phyloP scores from a whole-genome alignment of 2,329 filamentous ascomycete genomes.

The Hortaea werneckii region DNA sequence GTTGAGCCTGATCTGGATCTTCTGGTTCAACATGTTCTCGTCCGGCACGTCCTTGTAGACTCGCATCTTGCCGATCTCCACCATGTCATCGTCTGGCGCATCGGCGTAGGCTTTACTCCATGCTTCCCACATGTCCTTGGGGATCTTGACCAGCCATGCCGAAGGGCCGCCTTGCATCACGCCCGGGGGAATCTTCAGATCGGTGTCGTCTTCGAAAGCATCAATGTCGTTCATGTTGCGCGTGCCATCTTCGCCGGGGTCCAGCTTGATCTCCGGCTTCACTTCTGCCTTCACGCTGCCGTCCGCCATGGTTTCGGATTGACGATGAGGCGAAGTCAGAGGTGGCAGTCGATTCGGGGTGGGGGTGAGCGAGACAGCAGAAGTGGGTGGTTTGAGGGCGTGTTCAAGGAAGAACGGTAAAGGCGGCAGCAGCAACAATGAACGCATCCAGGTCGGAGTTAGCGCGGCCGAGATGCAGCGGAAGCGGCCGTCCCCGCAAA shows the following conservation, averaged over 20 bases:
- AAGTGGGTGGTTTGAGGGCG: no score
- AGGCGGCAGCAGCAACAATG: not conserved
- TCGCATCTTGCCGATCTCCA: slow-evolving; percentile 66
- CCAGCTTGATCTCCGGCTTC: slow-evolving; percentile 19
- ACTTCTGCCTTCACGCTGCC: slow-evolving; percentile 4
- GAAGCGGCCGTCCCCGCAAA: not conserved
- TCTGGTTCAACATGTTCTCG: slow-evolving; percentile 13
- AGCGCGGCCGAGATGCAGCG: not conserved
- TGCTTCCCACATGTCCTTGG: slow-evolving; percentile 68
- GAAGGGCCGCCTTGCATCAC: slow-evolving; percentile 2
- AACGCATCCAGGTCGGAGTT: not conserved
- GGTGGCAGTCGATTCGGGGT: no score
- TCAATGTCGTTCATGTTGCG: slow-evolving; percentile 14
- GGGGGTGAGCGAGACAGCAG: no score
- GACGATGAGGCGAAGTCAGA: no score
- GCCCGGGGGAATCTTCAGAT: slow-evolving; percentile 19
- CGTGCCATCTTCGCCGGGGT: slow-evolving; percentile 4
- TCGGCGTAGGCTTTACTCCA: slow-evolving; percentile 71
- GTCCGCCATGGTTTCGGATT: slow-evolving; percentile 2
- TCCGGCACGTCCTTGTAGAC: slow-evolving; percentile 25
- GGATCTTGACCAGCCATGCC: slow-evolving; percentile 64
- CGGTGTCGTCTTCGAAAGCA: slow-evolving; percentile 24
- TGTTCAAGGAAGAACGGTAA: not conserved
- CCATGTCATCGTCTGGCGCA: slow-evolving; percentile 44
- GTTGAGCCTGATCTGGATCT: slow-evolving; percentile 60